Base-by-base conservation (phyloP, 139 green algal genomes). In the Tetradesmus obliquus region DNA sequence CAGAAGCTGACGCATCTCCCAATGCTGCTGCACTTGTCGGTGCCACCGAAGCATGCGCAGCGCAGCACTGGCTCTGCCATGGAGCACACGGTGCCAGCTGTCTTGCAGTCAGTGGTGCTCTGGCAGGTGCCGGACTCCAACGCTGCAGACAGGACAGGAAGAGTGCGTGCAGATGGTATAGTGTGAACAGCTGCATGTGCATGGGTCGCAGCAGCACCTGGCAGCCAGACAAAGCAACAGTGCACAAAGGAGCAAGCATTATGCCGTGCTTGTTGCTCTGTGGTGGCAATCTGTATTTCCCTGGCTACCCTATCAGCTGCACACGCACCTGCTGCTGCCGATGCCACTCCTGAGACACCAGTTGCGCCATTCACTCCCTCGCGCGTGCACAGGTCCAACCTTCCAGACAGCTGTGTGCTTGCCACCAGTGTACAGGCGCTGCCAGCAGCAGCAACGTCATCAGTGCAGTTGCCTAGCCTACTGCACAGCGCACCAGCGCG, bases 1-100 rank as follows among this genome's bases (percentile, higher is more conserved):
- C 82, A 87, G 82, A 87, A 87, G 82, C 22, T 72, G 6, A 87
- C 82, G 20, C 82, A 87, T 20, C 22, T 87, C 55, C 82, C 82
- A 17, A 72, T 51, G 51, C 22, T 71, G 55, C 60, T 53, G 54
- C 82, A 87, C 12, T 17, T 87, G 55, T 87, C 82, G 54, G 20
- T 71, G 82, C 82, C 82, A 1, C 51, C 53, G 19, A 5, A n/a
- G 19, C 82, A 87, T 3, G 82, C 54, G 55, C 82, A 87, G 7
- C n/a, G 82, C 1, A 72, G 6, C 3, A 55, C 32, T 24, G 82
- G n/a, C 0, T 13, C n/a, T 0, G 74, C 74, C 74, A 82, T 82
- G 5, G 66, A 76, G 66, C 66, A 76, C 17, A 76, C 66, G 5
- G 15, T 76, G 66, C 15, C 66, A 24, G 66, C 17, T 4, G 66